Evolutionary conservation across 2,329 filamentous ascomycete species (phyloP), one percentile per base, ranked within the genome.

Genomic region (Pestalotiopsis sp.): DNA sequence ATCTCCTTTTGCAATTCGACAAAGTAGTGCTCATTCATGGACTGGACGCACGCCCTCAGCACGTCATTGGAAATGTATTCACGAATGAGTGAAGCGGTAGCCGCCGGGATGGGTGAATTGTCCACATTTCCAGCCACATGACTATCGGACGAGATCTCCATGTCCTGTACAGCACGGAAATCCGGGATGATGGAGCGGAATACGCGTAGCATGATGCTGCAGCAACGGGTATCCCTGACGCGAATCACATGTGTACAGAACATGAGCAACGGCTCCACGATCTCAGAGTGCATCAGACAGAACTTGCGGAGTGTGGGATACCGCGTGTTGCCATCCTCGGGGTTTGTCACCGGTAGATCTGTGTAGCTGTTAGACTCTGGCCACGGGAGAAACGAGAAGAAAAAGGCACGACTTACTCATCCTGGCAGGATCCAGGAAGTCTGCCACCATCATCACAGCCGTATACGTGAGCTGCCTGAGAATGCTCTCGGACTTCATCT

Each of bases 401-500:
- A 61, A 27, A 31, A 11, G 23, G 6, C 2, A 59, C 11, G 38
- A 80, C 86, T 82, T 84, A 91, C 89, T 91, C 78, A 81, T 85
- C 82, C 89, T 84, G 63, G 86, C 85, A 14, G 94, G 93, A 78
- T 97, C 95, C 25, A 99, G 85, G 74, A 98, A 90, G 73, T 94
- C 93, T 7, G 94, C 94, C 71, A 98, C 92, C 87, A 98, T 94
- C 74, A 96, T 91, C 38, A 98, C 94, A 1, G 95, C 94, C 3
- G 94, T 94, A 80, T 97, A 96, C 0, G 95, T 98, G 64, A 98
- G 87, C 78, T 98, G 94, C 23, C 96, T 90, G 61, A 99, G 84
- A 38, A 99, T 97, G 76, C 95, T 98, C 79, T 99, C 96, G 6
- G 94, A 91, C 81, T 98, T 97, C 96, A 99, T 99, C 82, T 99